phyloP scores from a whole-genome alignment of 192 early-diverging fungal species.

The Coemansia reversa region DNA sequence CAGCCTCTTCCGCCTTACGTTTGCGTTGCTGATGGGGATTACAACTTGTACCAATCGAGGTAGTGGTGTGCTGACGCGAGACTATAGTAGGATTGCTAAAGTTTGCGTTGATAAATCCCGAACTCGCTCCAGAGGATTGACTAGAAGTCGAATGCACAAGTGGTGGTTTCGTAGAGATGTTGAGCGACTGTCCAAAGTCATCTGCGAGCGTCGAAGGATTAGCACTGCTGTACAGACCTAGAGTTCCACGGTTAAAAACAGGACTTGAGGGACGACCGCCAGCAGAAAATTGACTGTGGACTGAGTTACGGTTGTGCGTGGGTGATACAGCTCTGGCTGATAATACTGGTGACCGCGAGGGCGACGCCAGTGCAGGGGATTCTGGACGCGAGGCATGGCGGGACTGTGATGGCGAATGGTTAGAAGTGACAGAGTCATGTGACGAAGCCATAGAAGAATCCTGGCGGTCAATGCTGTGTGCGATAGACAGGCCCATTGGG shows the following conservation, averaged over 20 bases:
- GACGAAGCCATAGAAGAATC: slow-evolving; percentile 29
- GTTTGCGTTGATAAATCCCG: slow-evolving; percentile 33
- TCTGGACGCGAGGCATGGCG: slow-evolving; percentile 26
- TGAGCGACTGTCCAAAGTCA: slow-evolving; percentile 41
- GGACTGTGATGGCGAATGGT: slow-evolving; percentile 13
- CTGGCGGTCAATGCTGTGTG: slow-evolving; percentile 15
- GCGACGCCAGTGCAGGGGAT: slow-evolving; percentile 20
- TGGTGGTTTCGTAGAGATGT: slow-evolving; percentile 15
- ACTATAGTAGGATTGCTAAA: slow-evolving; percentile 24
- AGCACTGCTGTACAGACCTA: slow-evolving; percentile 39
- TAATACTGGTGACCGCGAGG: slow-evolving; percentile 27
- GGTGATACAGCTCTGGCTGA: slow-evolving; percentile 26
- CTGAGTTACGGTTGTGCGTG: slow-evolving; percentile 28
- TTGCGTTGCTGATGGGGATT: slow-evolving; percentile 26
- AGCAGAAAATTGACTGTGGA: slow-evolving; percentile 31
- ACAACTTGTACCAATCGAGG: slow-evolving; percentile 3
- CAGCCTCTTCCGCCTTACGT: slow-evolving; percentile 53
- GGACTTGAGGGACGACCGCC: slow-evolving; percentile 31
- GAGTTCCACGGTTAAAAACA: slow-evolving; percentile 43
- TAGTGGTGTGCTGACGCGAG: slow-evolving; percentile 22
- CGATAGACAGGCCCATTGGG: slow-evolving; percentile 50
- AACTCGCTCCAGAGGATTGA: slow-evolving; percentile 49
- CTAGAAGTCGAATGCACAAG: slow-evolving; percentile 35
- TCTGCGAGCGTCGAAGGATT: slow-evolving; percentile 37
- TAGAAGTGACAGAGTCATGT: slow-evolving; percentile 30